Evolutionary conservation across 345 rosid species (phyloP), one percentile per base, ranked within the genome.

Genomic region (Cochlearia excelsa): DNA sequence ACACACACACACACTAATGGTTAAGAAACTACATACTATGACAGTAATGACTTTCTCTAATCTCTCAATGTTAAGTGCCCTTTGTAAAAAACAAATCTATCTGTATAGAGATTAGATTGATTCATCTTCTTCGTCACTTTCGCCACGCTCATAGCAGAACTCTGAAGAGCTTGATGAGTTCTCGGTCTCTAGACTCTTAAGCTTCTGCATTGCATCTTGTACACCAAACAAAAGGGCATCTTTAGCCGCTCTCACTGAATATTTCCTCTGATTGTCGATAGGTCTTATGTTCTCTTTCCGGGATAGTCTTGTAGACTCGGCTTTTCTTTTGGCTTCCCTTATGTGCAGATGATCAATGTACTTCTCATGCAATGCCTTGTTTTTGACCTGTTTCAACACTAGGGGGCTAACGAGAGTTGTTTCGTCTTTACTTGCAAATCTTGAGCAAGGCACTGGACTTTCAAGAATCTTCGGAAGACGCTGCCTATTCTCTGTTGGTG

Each of bases 291-390:
- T 81, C 74, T 85, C 89, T 75, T 84, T 77, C 28, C 81, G 75
- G 1, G 50, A 11, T 40, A 61, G 9, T 30, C 70, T 60, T 42
- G 35, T 65, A 46, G 61, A 59, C 40, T 67, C 81, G 3, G 81
- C 73, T 65, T 75, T 82, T 77, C 97, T 76, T 76, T 80, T 85
- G 41, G 90, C 95, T 57, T 91, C 98, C 75, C 98, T 80, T 51
- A 35, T 38, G 66, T 83, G 90, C 39, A 86, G 76, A 48, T 76
- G 86, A 64, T 88, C 91, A 5, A 85, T 84, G 60, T 86, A 85
- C 73, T 78, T 85, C 75, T 92, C 95, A 74, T 88, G 95, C 70
- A 87, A 77, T 9, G 80, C 84, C 56, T 56, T 80, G 77, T 83
- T 85, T 61, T 84, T 80, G 0, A 85, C 80, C 68, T 39, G 87